Percentiles rank a stretch among this genome's conserved stretches.
Evolutionary conservation across 148 eudicot species (phyloP).

Genomic region (Pouteria glomerata): DNA sequence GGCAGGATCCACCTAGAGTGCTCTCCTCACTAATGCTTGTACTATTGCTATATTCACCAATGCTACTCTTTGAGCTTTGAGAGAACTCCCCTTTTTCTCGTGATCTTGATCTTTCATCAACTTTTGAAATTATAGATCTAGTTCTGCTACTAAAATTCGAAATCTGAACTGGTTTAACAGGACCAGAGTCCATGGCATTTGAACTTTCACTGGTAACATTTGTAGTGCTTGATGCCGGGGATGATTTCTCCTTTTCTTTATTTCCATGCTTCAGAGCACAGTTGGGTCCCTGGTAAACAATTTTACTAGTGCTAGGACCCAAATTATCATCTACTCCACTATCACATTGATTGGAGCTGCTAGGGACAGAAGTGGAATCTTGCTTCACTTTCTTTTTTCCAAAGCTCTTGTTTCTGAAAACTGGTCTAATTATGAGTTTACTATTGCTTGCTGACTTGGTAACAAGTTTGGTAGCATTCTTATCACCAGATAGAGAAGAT

Average conservation of each 20-base stretch:
- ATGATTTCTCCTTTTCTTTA: slow-evolving; percentile 16
- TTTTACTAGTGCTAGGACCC: slow-evolving; percentile 10
- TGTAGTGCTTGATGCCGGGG: slow-evolving; percentile 19
- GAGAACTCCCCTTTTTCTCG: slow-evolving; percentile 68
- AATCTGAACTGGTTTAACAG: slow-evolving; percentile 11
- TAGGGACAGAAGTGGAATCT: slow-evolving; percentile 23
- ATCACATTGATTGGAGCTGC: slow-evolving; percentile 21
- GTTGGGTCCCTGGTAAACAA: slow-evolving; percentile 22
- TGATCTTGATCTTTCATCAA: slow-evolving; percentile 39
- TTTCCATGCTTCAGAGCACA: slow-evolving; percentile 10
- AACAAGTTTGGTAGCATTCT: slow-evolving; percentile 7
- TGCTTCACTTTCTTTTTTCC: slow-evolving; percentile 34
- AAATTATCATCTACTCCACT: slow-evolving; percentile 16
- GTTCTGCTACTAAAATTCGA: slow-evolving; percentile 13
- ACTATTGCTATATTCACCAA: slow-evolving; percentile 68
- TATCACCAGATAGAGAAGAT: slow-evolving; percentile 17
- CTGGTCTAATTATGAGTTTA: slow-evolving; percentile 24
- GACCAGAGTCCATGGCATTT: slow-evolving; percentile 23
- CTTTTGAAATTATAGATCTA: slow-evolving; percentile 16
- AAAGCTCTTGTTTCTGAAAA: slow-evolving; percentile 30
- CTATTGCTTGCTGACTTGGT: slow-evolving; percentile 23
- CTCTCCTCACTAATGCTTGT: slow-evolving; percentile 67
- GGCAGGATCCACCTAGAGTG: slow-evolving; percentile 52
- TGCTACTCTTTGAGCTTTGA: slow-evolving; percentile 77
- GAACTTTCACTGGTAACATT: slow-evolving; percentile 19